These are phyloP conservation scores for Penicillium chermesinum DNA, from an alignment of 495 filamentous ascomycete genomes.

Conservation along the genomic window DNA sequence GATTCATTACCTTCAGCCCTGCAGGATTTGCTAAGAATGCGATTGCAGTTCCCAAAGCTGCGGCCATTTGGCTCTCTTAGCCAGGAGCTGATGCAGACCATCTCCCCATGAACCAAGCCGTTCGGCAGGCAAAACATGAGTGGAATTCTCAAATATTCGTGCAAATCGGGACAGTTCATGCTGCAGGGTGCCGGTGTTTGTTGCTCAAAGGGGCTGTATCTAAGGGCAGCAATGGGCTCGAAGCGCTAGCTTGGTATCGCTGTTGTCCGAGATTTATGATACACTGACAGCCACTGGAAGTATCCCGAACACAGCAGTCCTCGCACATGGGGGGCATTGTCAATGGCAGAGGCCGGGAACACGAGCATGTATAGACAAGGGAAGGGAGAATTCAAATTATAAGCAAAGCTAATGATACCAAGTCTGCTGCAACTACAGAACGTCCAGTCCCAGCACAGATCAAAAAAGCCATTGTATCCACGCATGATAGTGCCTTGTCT, in stretches of 20 bases:
- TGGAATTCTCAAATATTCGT: conserved; percentile 61
- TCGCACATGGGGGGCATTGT: conserved; percentile 64
- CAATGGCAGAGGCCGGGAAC: conserved; percentile 55
- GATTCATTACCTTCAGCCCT: conserved; percentile 49
- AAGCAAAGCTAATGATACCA: neutral
- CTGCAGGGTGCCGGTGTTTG: conserved; percentile 66
- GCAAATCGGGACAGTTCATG: conserved; percentile 62
- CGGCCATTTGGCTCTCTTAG: conserved; percentile 66
- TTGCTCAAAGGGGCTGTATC: conserved; percentile 63
- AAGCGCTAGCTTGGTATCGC: conserved; percentile 51
- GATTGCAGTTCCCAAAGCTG: conserved; percentile 44
- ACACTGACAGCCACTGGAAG: conserved; percentile 30
- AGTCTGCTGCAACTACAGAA: conserved; percentile 24
- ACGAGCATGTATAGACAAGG: no score
- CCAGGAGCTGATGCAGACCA: conserved; percentile 33
- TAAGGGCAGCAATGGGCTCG: conserved; percentile 66
- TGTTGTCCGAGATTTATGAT: conserved; percentile 60
- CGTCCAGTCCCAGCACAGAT: conserved; percentile 17
- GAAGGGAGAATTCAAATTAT: no score
- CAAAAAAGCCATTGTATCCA: conserved; percentile 19
- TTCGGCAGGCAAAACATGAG: conserved; percentile 24
- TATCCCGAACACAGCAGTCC: conserved; percentile 35
- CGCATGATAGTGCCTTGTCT: conserved; percentile 17
- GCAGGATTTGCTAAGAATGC: conserved; percentile 26
- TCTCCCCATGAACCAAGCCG: conserved; percentile 42